Conservation (phyloP, 2,329 filamentous ascomycete genomes). For the Neobulgaria alba region DNA sequence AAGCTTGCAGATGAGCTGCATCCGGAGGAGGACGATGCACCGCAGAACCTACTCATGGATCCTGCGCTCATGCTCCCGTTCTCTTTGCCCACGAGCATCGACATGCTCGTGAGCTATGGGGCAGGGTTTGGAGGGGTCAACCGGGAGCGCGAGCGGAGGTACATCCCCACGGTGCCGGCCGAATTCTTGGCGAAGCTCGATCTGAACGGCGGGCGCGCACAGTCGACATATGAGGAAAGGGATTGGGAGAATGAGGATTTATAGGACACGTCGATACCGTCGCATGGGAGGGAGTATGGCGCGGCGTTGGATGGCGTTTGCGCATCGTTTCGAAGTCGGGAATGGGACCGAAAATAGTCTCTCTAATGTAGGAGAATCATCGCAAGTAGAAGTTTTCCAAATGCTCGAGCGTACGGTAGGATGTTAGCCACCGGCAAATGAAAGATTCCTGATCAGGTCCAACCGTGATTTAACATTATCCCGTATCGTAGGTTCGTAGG, state of each 20-base stretch:
- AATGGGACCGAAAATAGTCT: too few relatives aligned
- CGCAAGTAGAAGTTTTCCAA: too few relatives aligned
- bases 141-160: constrained; percentile 84
- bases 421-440: too few relatives aligned
- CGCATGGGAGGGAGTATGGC: constrained; percentile 8
- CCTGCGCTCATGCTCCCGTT: constrained; percentile 91
- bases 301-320: neutral
- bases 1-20: neutral
- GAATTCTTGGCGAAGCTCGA: constrained; percentile 90
- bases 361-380: too few relatives aligned
- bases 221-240: constrained; percentile 52
- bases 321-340: too few relatives aligned
- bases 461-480: too few relatives aligned
- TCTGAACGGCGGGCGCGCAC: constrained; percentile 36
- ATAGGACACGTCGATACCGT: too few relatives aligned
- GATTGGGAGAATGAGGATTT: constrained; percentile 59
- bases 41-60: constrained; percentile 72
- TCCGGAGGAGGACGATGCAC: constrained; percentile 57
- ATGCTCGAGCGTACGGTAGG: too few relatives aligned
- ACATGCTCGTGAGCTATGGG: constrained; percentile 94
- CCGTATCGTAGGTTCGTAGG: too few relatives aligned
- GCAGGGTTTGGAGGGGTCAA: constrained; percentile 92
- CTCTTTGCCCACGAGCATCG: constrained; percentile 87
- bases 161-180: constrained; percentile 88
- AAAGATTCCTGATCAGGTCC: too few relatives aligned